These are phyloP conservation scores for Chlamydomonas sp. DNA, from an alignment of 139 green algal species.

Conservation along the genomic window DNA sequence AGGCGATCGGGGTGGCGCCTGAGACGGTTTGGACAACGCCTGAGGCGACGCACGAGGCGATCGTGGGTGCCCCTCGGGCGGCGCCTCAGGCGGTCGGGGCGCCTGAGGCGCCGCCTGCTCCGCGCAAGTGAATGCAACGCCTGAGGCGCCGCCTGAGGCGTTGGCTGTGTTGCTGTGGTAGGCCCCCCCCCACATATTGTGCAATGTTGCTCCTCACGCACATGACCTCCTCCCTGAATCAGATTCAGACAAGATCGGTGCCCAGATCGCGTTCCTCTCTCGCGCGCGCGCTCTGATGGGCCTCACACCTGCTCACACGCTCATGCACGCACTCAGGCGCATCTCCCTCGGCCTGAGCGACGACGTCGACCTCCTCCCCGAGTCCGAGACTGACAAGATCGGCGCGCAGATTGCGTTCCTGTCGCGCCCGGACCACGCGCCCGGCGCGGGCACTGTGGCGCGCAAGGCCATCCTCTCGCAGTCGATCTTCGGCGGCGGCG, in stretches of 20 bases:
- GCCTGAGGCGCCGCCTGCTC: not conserved
- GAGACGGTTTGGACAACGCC: no score
- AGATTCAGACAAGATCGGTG: not conserved
- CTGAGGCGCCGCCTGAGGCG: not conserved
- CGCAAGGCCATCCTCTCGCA: constrained; percentile 24
- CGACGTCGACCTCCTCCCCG: constrained; percentile 28
- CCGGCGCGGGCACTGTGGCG: not conserved
- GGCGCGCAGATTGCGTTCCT: constrained; percentile 20
- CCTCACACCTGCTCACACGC: no score
- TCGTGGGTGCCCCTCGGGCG: not conserved
- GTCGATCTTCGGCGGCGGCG: constrained; percentile 19
- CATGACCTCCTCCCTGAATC: not conserved
- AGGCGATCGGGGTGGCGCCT: no score
- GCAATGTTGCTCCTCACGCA: not conserved
- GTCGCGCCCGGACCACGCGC: not conserved
- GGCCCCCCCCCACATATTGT: not conserved
- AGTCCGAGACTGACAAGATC: constrained; percentile 1
- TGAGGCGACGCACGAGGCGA: not conserved
- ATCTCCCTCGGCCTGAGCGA: constrained; percentile 50
- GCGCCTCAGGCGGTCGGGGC: not conserved
- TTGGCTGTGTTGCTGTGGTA: not conserved
- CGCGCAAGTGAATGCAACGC: not conserved
- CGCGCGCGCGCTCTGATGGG: no score
- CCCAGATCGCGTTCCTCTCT: not conserved
- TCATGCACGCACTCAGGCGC: constrained; percentile 25